These are phyloP conservation scores for Phytophthora ramorum DNA, from an alignment of 352 stramenopile genomes.

Conservation along the genomic window DNA sequence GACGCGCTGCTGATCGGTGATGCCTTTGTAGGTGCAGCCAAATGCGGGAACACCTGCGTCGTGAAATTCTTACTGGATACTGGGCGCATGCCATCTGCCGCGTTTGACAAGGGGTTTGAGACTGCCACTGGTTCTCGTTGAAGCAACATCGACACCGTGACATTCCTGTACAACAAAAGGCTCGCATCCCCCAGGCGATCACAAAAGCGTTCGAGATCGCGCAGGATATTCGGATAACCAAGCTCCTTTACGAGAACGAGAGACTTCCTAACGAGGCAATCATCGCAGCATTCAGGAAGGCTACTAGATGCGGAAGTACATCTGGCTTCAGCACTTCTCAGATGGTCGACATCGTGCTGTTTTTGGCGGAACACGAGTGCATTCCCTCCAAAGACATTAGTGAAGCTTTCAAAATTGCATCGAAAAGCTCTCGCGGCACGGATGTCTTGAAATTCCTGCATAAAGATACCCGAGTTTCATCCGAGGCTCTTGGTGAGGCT, in stretches of 20 bases:
- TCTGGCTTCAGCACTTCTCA: background rate
- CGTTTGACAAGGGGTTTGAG: constrained; percentile 1
- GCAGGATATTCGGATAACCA: background rate
- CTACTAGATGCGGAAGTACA: background rate
- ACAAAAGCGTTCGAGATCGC: background rate
- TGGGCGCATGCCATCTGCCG: background rate
- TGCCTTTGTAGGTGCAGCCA: background rate
- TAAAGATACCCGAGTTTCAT: background rate
- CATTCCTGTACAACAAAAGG: background rate
- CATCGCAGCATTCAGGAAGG: background rate
- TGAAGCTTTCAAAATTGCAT: background rate
- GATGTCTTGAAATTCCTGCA: background rate
- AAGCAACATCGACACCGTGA: background rate
- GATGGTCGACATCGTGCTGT: background rate
- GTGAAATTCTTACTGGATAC: background rate
- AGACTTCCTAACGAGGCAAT: background rate
- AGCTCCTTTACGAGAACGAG: constrained; percentile 1
- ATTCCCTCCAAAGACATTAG: background rate
- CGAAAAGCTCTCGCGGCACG: background rate
- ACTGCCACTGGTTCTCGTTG: background rate
- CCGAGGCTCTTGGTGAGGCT: constrained; percentile 1
- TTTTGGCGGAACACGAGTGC: background rate
- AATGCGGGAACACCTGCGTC: background rate
- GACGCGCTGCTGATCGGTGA: background rate
- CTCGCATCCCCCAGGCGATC: background rate